These are phyloP conservation scores for Rhizopogon salebrosus DNA, from an alignment of 768 basidiomycete genomes.

Conservation along the genomic window DNA sequence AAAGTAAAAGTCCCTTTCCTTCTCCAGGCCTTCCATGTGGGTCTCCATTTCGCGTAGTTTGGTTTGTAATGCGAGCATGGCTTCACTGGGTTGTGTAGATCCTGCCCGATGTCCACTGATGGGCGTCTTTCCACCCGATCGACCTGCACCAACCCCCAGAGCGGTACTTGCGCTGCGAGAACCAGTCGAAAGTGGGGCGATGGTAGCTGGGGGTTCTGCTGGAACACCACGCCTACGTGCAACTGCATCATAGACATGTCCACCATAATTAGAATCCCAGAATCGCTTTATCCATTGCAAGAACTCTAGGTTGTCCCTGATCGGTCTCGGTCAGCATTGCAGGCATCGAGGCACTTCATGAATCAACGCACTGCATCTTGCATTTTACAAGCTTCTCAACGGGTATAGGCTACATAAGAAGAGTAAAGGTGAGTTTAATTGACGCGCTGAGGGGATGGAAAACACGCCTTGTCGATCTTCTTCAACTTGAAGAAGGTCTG, in stretches of 20 bases:
- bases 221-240: slow-evolving; percentile 75
- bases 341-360: slow-evolving; percentile 2
- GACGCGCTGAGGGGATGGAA: not conserved
- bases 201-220: slow-evolving; percentile 73
- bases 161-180: slow-evolving; percentile 29
- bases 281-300: slow-evolving; percentile 95
- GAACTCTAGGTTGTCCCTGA: slow-evolving; percentile 96
- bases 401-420: slow-evolving; percentile 69
- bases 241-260: slow-evolving; percentile 81
- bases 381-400: slow-evolving; percentile 95
- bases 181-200: slow-evolving; percentile 55
- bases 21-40: slow-evolving; percentile 88
- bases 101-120: slow-evolving; percentile 62
- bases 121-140: slow-evolving; percentile 71
- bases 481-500: slow-evolving; percentile 89
- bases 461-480: slow-evolving; percentile 86
- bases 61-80: slow-evolving; percentile 58
- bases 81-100: slow-evolving; percentile 62
- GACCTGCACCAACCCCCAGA: slow-evolving; percentile 28
- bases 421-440: slow-evolving; percentile 4
- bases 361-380: slow-evolving; percentile 88
- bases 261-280: slow-evolving; percentile 91
- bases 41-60: slow-evolving; percentile 79
- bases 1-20: slow-evolving; percentile 98
- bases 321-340: slow-evolving; percentile 10